Base-by-base conservation (phyloP, 495 filamentous ascomycete genomes). In the Neurospora sp. region DNA sequence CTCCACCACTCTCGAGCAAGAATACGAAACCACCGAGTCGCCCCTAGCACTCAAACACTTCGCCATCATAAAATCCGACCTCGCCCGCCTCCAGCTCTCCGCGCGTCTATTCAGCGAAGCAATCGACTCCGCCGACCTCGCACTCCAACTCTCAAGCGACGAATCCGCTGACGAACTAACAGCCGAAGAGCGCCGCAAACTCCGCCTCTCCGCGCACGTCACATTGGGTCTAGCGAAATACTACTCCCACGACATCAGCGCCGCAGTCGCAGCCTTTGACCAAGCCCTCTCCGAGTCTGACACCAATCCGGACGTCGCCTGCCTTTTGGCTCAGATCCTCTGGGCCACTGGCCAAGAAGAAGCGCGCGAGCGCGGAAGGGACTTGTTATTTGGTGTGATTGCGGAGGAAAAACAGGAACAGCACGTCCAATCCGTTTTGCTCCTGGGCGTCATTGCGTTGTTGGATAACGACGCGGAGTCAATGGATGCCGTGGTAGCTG, bases 341-440 rank as follows among this genome's bases (percentile, higher is more conserved):
- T 99, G 95, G 94, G 94, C 93, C 3, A 94, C 92, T 78, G 94
- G 93, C 35, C 89, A 89, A 2, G 88, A 91, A 9, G 88, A 91
- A 14, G 91, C 94, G 69, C 86, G 89, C 48, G 87, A 86, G 53
- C 88, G 93, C 71, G 93, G 95, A 14, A 87, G 92, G 6, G 89
- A 96, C 69, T 88, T 96, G 73, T 82, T 98, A 27, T 93, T 97
- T 76, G 89, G 90, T 16, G 83, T 91, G 69, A 89, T 97, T 59
- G 48, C 48, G 1, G 48, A 53, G 44, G n/a, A 53, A 1, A 11
- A 94, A 76, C 85, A 78, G 27, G 81, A 91, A 0, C 87, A 89
- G 5, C 95, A 98, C 76, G 85, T 96, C 9, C 90, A 89, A 44
- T 90, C 93, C 3, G 88, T 94, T 12, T 86, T 91, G 7, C 87